Percentiles rank a stretch among this genome's conserved stretches.
phyloP scores from a whole-genome alignment of 768 basidiomycete genomes.

The Kwoniella newhampshirensis region DNA sequence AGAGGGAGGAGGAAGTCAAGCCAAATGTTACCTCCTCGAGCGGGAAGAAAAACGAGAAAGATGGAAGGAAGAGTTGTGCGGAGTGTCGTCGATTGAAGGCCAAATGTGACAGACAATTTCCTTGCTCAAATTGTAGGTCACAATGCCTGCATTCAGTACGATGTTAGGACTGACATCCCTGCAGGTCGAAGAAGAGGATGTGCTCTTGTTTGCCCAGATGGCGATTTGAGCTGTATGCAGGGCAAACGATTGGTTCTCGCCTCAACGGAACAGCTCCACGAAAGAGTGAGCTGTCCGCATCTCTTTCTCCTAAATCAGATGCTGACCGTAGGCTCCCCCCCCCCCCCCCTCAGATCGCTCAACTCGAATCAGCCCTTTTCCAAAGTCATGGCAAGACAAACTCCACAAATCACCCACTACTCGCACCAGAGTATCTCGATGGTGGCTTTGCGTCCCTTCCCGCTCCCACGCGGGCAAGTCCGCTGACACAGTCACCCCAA shows the following conservation, averaged over 20 bases:
- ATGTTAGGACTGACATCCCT: neutral
- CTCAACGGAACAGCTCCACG: conserved; percentile 46
- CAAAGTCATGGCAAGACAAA: conserved; percentile 24
- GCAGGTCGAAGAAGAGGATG: conserved; percentile 45
- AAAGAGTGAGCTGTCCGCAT: conserved; percentile 16
- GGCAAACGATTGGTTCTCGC: conserved; percentile 48
- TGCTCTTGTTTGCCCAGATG: conserved; percentile 45
- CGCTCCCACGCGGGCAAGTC: conserved; percentile 7
- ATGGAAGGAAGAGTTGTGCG: conserved; percentile 45
- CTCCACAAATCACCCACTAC: conserved; percentile 30
- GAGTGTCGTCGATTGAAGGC: conserved; percentile 46
- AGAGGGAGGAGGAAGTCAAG: conserved; percentile 24
- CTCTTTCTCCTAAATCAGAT: neutral
- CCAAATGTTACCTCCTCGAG: conserved; percentile 11
- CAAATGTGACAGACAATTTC: conserved; percentile 47
- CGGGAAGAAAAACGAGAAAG: conserved; percentile 17
- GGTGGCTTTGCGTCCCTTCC: conserved; percentile 30
- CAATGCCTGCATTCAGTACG: neutral
- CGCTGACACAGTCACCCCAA: conserved; percentile 14
- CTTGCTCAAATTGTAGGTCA: conserved; percentile 47
- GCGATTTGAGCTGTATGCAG: conserved; percentile 48
- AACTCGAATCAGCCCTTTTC: conserved; percentile 43
- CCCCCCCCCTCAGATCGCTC: conserved; percentile 29
- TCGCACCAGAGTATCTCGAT: conserved; percentile 39
- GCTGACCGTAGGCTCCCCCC: neutral